These are phyloP conservation scores for Entomortierella lignicola DNA, from an alignment of 192 early-diverging fungal genomes.

Conservation along the genomic window DNA sequence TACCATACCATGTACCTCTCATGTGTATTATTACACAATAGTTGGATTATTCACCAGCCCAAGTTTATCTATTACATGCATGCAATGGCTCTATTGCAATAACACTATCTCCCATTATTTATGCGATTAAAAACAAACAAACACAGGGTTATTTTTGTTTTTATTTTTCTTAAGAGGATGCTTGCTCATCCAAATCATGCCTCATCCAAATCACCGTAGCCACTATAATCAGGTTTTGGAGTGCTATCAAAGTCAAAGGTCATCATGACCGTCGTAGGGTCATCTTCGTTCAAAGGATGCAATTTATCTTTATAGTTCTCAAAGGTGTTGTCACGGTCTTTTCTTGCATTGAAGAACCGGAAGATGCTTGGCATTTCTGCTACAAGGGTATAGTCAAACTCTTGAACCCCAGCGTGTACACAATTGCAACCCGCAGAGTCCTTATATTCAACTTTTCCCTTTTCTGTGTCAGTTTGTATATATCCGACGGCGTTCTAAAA, in stretches of 20 bases:
- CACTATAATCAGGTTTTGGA: no score
- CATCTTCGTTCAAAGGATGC: constrained; percentile 9
- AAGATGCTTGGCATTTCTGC: constrained; percentile 14
- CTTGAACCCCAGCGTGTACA: constrained; percentile 8
- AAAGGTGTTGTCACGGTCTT: constrained; percentile 29
- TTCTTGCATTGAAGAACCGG: constrained; percentile 22
- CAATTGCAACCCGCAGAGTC: constrained; percentile 24
- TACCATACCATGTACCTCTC: no score
- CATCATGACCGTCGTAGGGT: constrained; percentile 37
- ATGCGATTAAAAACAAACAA: no score
- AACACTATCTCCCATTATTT: no score
- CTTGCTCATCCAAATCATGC: no score
- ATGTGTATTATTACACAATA: no score
- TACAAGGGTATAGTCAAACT: constrained; percentile 23
- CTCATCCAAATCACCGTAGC: no score
- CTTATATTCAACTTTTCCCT: constrained; percentile 17
- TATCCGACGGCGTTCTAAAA: constrained; percentile 35
- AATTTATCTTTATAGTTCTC: constrained; percentile 14
- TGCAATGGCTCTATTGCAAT: no score
- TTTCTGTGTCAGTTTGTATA: constrained; percentile 18
- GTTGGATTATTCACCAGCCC: no score
- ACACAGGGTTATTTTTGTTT: no score
- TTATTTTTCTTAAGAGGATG: no score
- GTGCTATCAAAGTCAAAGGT: constrained; percentile 6
- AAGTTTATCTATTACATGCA: no score